These are phyloP conservation scores for Lactarius sanguifluus DNA, from an alignment of 768 basidiomycete genomes.

Conservation along the genomic window DNA sequence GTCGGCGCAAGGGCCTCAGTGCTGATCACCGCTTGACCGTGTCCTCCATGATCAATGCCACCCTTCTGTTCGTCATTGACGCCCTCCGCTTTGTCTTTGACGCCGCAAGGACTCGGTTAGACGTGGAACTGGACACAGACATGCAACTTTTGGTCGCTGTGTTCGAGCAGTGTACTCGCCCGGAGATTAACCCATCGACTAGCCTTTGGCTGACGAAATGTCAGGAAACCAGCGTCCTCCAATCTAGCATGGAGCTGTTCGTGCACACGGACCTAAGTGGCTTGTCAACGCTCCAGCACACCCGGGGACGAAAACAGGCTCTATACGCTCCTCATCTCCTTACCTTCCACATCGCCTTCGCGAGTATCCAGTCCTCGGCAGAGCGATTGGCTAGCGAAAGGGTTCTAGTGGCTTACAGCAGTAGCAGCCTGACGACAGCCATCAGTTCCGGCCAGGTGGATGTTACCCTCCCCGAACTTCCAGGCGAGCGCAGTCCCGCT, in stretches of 20 bases:
- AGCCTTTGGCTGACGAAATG: conserved; percentile 76
- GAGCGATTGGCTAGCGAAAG: conserved; percentile 86
- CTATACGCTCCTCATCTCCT: conserved; percentile 78
- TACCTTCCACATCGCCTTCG: conserved; percentile 83
- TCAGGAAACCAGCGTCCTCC: conserved; percentile 78
- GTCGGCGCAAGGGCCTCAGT: conserved; percentile 50
- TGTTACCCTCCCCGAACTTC: conserved; percentile 63
- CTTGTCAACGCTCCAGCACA: conserved; percentile 60
- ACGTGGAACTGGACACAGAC: conserved; percentile 72
- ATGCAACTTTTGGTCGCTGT: conserved; percentile 79
- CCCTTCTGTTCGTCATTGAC: conserved; percentile 65
- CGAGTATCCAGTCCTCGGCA: conserved; percentile 71
- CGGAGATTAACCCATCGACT: conserved; percentile 66
- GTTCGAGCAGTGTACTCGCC: conserved; percentile 77
- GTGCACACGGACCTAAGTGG: conserved; percentile 68
- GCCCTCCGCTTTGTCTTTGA: conserved; percentile 64
- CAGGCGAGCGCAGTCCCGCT: conserved; percentile 73
- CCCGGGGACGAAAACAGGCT: conserved; percentile 62
- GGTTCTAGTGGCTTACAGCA: conserved; percentile 76
- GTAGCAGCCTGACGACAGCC: conserved; percentile 73
- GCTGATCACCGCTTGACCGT: conserved; percentile 64
- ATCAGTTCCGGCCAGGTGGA: conserved; percentile 75
- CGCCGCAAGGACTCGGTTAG: conserved; percentile 54
- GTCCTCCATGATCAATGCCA: conserved; percentile 57
- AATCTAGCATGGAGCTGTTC: conserved; percentile 71